Evolutionary conservation across 768 basidiomycete species (phyloP), one percentile per base, ranked within the genome.

Genomic region (Boletus pseudo-olivaceus): DNA sequence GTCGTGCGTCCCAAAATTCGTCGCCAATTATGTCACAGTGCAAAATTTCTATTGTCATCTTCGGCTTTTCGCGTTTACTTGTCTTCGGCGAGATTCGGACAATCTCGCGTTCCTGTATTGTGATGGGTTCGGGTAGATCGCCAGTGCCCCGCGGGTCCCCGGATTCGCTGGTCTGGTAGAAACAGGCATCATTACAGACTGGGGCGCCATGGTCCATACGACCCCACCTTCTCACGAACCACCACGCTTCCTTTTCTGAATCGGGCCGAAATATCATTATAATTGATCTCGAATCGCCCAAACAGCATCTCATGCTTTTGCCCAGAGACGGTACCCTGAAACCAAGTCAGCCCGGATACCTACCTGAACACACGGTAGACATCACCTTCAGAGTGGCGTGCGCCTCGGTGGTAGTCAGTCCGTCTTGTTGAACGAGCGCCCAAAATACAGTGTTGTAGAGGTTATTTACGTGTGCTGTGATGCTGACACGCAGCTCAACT

Each of bases 401-500:
- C 1, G 96, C 96, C 54, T 95, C 82, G 3, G 84, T 77, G 2
- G 87, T 84, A 2, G 83, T 84, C 67, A 89, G 76, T 0, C 86
- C 88, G n/a, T 86, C 89, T 62, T 90, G 79, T 41, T 87, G 86
- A 0, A 98, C 84, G 33, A 99, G 80, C 0, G 93, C 90, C 97
- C 96, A 98, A 66, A 98, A 99, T 0, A 75, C 77, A 0, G 97
- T 98, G 65, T 99, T 99, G 74, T 98, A 95, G 23, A 99, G 74
- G 67, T 99, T 99, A 67, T 99, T 99, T 67, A 98, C 88, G 67
- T 99, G 97, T 0, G 97, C 95, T 98, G 67, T 23, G 58, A 56
- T 47, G 53, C 53, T 58, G 47, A 47, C 59, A 49, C 50, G 50
- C 60, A 61, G 61, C 62, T 48, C 32, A 37, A 61, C 56, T 55